A percentile compares a stretch with the other conserved stretches of the same genome.
phyloP scores from a whole-genome alignment of 352 stramenopile species.

The Phytophthora quininea region DNA sequence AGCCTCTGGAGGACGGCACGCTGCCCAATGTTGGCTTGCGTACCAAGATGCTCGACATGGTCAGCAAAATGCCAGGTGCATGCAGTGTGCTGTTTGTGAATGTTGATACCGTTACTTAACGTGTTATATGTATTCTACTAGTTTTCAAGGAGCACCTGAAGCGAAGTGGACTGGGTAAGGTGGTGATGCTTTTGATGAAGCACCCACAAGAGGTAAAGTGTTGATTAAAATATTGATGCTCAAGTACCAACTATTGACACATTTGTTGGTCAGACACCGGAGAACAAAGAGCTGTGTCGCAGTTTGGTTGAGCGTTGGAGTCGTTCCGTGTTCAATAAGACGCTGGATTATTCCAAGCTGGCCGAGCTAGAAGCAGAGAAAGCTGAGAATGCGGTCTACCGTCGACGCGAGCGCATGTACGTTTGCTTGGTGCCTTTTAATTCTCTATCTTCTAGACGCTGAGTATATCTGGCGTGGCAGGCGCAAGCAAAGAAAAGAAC shows the following conservation, averaged over 20 bases:
- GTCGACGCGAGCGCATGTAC: conserved; percentile 59
- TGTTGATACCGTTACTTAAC: neutral
- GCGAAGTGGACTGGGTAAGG: conserved; percentile 88
- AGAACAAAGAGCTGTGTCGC: conserved; percentile 89
- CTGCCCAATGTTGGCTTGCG: conserved; percentile 86
- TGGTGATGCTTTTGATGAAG: conserved; percentile 90
- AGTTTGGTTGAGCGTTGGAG: conserved; percentile 89
- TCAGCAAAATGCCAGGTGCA: conserved; percentile 74
- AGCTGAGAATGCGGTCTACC: conserved; percentile 76
- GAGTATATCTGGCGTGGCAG: conserved; percentile 9
- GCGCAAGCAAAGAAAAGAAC: conserved; percentile 53
- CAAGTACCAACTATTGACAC: neutral
- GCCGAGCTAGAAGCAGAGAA: conserved; percentile 87
- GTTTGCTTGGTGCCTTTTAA: too few species aligned
- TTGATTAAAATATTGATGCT: neutral
- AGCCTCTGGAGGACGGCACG: conserved; percentile 77
- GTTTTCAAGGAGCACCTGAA: conserved; percentile 91
- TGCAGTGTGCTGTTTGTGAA: neutral
- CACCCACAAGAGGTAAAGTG: conserved; percentile 75
- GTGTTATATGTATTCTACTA: conserved; percentile 16
- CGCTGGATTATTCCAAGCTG: conserved; percentile 86
- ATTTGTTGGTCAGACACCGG: conserved; percentile 50
- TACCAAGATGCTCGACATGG: conserved; percentile 88
- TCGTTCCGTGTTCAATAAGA: conserved; percentile 90
- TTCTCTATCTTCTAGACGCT: too few species aligned